These are phyloP conservation scores for Exserohilum rostratum DNA, from an alignment of 2,329 filamentous ascomycete genomes.

Conservation along the genomic window DNA sequence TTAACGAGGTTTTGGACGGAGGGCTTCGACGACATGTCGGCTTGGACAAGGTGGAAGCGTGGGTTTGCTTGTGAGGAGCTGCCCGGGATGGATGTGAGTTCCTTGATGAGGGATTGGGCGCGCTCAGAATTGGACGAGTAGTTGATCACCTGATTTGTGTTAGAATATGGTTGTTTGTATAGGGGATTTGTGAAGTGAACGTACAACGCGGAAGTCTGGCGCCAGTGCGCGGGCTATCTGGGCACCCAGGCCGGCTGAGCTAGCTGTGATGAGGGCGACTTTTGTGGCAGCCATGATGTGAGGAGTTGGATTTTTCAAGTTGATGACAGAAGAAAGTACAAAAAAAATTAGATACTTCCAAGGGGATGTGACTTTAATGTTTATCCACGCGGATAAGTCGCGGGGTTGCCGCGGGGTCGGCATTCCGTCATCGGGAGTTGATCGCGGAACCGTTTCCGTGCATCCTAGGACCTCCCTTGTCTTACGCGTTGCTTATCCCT, in stretches of 20 bases:
- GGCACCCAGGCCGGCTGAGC: slow-evolving; percentile 57
- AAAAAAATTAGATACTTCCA: background rate
- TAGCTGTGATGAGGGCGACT: slow-evolving; percentile 56
- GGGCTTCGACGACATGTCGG: slow-evolving; percentile 53
- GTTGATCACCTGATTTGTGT: slow-evolving; percentile 51
- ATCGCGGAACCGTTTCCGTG: slow-evolving; percentile 9
- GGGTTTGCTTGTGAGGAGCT: slow-evolving; percentile 37
- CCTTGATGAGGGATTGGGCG: slow-evolving; percentile 49
- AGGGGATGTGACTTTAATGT: background rate
- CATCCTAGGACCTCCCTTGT: too few species aligned
- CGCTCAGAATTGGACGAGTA: slow-evolving; percentile 54
- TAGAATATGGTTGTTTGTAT: background rate
- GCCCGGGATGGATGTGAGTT: slow-evolving; percentile 49
- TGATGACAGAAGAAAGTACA: too few species aligned
- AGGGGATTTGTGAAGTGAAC: slow-evolving; percentile 12
- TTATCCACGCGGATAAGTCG: slow-evolving; percentile 3
- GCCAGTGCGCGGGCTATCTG: slow-evolving; percentile 55
- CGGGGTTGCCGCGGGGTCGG: background rate
- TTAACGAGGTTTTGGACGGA: slow-evolving; percentile 52
- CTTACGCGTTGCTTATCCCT: too few species aligned
- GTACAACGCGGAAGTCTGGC: slow-evolving; percentile 54
- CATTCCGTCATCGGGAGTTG: slow-evolving; percentile 2
- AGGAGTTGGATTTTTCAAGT: background rate
- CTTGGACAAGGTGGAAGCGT: slow-evolving; percentile 53
- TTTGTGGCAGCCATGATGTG: slow-evolving; percentile 49